Evolutionary conservation across 2,329 filamentous ascomycete genomes (phyloP), one percentile per base, ranked within the genome.

Genomic region (Fonsecaea nubica): DNA sequence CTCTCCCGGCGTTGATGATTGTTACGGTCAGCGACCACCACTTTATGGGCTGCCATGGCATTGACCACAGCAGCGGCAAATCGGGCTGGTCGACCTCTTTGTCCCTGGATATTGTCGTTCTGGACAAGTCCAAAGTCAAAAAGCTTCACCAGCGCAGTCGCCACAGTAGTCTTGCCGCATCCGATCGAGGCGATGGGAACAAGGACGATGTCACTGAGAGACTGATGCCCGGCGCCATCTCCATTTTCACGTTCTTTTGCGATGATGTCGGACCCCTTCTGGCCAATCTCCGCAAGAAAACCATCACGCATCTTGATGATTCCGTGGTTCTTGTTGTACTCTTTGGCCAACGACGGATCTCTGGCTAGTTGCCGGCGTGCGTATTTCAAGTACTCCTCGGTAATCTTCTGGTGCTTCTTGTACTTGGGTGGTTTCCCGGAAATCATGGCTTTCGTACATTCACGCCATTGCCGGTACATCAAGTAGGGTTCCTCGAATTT

Each of bases 401-500:
- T 99, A 72, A 99, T 95, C 71, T 89, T 87, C 72, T 87, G 81
- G 78, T 99, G 95, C 79, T 98, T 98, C 81, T 88, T 93, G 81
- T 87, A 91, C 71, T 85, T 90, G 10, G 93, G 92, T 45, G 87
- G 80, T 72, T 87, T 90, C 13, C 90, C 90, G 1, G 85, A 75
- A 72, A 99, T 97, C 64, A 98, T 80, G 4, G 92, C 86, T 78
- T 97, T 98, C 50, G 95, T 99, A 76, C 92, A 96, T 80, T 99
- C 95, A 69, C 95, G 89, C 95, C 95, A 99, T 81, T 99, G 95
- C 30, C 95, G 89, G 80, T 98, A 99, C 92, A 99, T 96, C 67
- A 99, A 82, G 76, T 99, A 99, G 0, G 95, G 95, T 80, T 99
- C 95, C 76, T 99, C 95, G 67, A 99, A 99, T 81, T 99, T 99